phyloP scores from a whole-genome alignment of 192 early-diverging fungal species.

The Backusella westeae region DNA sequence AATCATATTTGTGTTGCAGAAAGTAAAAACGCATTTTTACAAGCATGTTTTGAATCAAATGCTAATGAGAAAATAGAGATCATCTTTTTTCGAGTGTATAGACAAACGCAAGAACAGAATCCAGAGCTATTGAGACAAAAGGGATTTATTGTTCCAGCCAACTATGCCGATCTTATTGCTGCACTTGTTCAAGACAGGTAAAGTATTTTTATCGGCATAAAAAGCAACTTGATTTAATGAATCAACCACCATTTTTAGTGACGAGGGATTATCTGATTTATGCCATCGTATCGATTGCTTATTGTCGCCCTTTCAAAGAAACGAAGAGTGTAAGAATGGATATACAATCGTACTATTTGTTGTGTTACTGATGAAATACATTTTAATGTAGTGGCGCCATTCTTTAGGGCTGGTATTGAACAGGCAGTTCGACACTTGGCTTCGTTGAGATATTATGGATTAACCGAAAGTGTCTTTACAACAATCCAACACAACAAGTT shows the following conservation, averaged over 20 bases:
- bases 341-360: background rate
- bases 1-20: conserved; percentile 13
- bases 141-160: background rate
- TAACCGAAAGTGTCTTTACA: background rate
- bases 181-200: conserved; percentile 15
- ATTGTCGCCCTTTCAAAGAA: conserved; percentile 25
- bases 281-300: conserved; percentile 21
- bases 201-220: background rate
- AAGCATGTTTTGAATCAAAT: background rate
- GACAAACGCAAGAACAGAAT: background rate
- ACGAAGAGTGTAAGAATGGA: conserved; percentile 20
- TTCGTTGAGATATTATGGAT: background rate
- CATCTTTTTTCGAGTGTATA: conserved; percentile 12
- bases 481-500: background rate
- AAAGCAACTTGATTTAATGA: no score
- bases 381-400: background rate
- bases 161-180: conserved; percentile 10
- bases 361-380: background rate
- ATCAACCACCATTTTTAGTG: background rate
- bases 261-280: conserved; percentile 17
- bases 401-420: background rate
- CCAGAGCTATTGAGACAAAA: background rate
- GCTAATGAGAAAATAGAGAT: background rate
- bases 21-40: conserved; percentile 9
- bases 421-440: background rate